These are phyloP conservation scores for Stagonosporopsis vannaccii DNA, from an alignment of 2,329 filamentous ascomycete species.

Conservation along the genomic window DNA sequence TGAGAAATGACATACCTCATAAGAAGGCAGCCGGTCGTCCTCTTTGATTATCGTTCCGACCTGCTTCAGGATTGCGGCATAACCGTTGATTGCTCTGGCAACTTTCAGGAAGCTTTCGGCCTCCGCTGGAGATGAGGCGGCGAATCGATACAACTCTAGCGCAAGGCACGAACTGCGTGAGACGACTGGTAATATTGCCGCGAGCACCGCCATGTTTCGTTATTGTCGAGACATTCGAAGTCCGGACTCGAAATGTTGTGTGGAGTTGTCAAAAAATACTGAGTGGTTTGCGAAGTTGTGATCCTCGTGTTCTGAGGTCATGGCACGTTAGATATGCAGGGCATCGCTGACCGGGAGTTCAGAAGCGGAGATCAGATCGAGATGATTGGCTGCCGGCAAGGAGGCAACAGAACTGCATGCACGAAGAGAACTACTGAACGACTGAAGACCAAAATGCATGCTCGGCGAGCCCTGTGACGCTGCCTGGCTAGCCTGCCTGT, in stretches of 20 bases:
- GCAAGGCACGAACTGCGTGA: constrained; percentile 44
- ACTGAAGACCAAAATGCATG: constrained; percentile 22
- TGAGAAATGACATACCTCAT: constrained; percentile 34
- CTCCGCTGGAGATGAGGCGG: constrained; percentile 31
- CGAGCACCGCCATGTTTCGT: constrained; percentile 44
- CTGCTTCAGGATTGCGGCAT: constrained; percentile 49
- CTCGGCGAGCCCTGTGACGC: constrained; percentile 23
- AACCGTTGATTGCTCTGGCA: constrained; percentile 46
- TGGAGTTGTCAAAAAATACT: constrained; percentile 25
- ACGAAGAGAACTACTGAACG: constrained; percentile 24
- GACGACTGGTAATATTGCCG: constrained; percentile 45
- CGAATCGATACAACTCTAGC: constrained; percentile 44
- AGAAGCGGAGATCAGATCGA: constrained; percentile 25
- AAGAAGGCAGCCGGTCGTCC: constrained; percentile 47
- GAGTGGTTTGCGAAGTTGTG: constrained; percentile 21
- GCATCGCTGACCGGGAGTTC: constrained; percentile 35
- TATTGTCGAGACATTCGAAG: constrained; percentile 5
- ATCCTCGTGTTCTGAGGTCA: constrained; percentile 35
- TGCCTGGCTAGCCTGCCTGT: constrained; percentile 9
- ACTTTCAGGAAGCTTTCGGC: constrained; percentile 38
- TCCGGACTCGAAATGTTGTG: not conserved
- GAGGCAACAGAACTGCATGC: constrained; percentile 21
- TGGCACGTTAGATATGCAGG: constrained; percentile 33
- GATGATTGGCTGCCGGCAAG: constrained; percentile 29
- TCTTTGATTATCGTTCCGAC: constrained; percentile 48